phyloP scores from a whole-genome alignment of 139 green algal species.

The Picochlorum sp. region DNA sequence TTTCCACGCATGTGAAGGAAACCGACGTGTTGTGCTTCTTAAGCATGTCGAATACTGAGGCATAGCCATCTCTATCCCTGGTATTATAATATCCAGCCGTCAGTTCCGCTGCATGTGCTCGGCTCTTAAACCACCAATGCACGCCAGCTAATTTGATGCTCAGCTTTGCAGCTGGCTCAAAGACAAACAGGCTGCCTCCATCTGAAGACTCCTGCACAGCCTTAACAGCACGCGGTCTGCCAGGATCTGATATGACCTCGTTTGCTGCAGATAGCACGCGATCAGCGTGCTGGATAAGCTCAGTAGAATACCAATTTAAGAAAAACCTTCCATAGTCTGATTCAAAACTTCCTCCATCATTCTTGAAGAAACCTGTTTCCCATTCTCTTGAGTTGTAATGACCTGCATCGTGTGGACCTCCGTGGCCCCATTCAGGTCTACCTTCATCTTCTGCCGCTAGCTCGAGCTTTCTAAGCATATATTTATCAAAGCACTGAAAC shows the following conservation, averaged over 20 bases:
- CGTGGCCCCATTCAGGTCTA: conserved; percentile 75
- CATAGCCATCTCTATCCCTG: conserved; percentile 76
- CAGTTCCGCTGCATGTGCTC: conserved; percentile 87
- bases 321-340: conserved; percentile 90
- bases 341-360: conserved; percentile 69
- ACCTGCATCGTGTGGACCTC: conserved; percentile 84
- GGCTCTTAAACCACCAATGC: conserved; percentile 98
- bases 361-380: conserved; percentile 89
- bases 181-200: conserved; percentile 17
- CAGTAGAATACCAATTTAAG: conserved; percentile 80
- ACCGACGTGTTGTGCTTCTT: conserved; percentile 50
- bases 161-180: conserved; percentile 42
- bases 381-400: conserved; percentile 80
- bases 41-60: conserved; percentile 48
- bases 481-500: conserved; percentile 98
- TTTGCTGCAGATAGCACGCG: conserved; percentile 56
- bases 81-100: conserved; percentile 99
- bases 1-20: conserved; percentile 98
- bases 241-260: conserved; percentile 43
- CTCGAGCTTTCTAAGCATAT: conserved; percentile 81
- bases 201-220: conserved; percentile 22
- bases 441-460: conserved; percentile 49
- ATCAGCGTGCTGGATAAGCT: conserved; percentile 79
- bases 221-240: conserved; percentile 45
- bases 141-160: conserved; percentile 90